These are phyloP conservation scores for Tetradesmus obliquus DNA, from an alignment of 139 green algal genomes.

Conservation along the genomic window DNA sequence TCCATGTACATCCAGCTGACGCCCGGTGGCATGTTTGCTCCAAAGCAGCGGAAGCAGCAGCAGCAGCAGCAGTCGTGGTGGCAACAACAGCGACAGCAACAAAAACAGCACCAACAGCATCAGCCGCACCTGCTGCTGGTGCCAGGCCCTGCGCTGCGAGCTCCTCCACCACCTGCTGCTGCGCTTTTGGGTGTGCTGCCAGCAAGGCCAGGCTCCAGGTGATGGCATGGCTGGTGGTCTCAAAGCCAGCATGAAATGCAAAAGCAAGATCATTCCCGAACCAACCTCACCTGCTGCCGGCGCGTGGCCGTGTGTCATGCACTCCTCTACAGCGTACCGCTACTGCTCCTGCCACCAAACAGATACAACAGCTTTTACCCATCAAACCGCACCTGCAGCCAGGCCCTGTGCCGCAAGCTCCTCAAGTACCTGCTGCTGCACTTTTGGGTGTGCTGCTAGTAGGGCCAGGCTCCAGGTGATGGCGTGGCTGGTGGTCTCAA, in stretches of 20 bases:
- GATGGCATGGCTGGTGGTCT: neutral
- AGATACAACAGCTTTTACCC: too few relatives aligned
- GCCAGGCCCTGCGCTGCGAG: slow-evolving; percentile 5
- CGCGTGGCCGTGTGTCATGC: too few relatives aligned
- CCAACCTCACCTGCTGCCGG: too few relatives aligned
- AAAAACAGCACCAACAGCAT: neutral
- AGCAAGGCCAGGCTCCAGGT: slow-evolving; percentile 18
- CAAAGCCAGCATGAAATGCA: too few relatives aligned
- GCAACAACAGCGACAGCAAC: too few relatives aligned
- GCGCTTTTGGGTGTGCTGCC: slow-evolving; percentile 20
- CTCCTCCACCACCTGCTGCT: slow-evolving; percentile 19
- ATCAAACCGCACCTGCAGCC: neutral
- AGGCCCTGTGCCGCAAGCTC: slow-evolving; percentile 17
- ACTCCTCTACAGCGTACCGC: too few relatives aligned
- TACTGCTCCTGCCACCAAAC: neutral
- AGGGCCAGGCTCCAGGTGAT: neutral
- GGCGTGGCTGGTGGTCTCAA: slow-evolving; percentile 45
- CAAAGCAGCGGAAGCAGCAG: too few relatives aligned
- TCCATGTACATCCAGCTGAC: too few relatives aligned
- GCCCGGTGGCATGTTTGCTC: too few relatives aligned
- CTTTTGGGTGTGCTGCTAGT: slow-evolving; percentile 25
- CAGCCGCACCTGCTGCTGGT: neutral
- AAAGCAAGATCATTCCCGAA: too few relatives aligned
- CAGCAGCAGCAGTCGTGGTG: too few relatives aligned
- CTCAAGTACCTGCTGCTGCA: slow-evolving; percentile 15